Percentiles rank a stretch among this genome's conserved stretches.
Conservation (phyloP, 2,329 filamentous ascomycete genomes). For the Cladosporium sp. region DNA sequence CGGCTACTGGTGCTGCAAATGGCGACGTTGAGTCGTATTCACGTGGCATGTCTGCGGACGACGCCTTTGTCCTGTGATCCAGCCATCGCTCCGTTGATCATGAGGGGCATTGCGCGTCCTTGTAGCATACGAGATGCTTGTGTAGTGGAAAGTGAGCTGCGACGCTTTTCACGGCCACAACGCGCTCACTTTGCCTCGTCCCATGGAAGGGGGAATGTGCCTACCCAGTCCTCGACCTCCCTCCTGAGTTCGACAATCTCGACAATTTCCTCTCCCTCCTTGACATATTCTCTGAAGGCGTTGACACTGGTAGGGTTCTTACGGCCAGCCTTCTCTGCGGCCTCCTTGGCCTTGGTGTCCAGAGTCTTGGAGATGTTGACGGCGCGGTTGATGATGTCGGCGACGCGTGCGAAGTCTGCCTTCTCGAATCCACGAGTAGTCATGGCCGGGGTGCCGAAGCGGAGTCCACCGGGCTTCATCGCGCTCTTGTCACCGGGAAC, state of each 20-base stretch:
- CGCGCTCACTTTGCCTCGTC: slow-evolving; percentile 31
- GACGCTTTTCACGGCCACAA: background rate
- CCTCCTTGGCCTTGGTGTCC: slow-evolving; percentile 66
- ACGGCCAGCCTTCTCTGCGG: slow-evolving; percentile 62
- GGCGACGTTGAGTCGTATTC: slow-evolving; percentile 8
- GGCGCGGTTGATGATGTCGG: slow-evolving; percentile 78
- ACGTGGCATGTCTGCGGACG: background rate
- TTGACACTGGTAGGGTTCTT: slow-evolving; percentile 63
- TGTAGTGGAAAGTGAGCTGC: background rate
- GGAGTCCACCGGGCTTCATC: slow-evolving; percentile 84
- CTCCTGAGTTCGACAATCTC: slow-evolving; percentile 70
- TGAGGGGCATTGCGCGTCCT: background rate
- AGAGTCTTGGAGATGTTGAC: slow-evolving; percentile 74
- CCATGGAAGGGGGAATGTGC: slow-evolving; percentile 70
- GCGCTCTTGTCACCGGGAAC: slow-evolving; percentile 93
- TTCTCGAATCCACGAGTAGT: slow-evolving; percentile 90
- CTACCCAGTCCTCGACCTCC: slow-evolving; percentile 75
- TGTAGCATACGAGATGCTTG: background rate
- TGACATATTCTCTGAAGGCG: slow-evolving; percentile 64
- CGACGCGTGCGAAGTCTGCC: slow-evolving; percentile 81
- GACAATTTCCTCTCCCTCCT: slow-evolving; percentile 61
- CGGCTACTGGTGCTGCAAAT: background rate
- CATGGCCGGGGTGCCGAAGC: slow-evolving; percentile 96
- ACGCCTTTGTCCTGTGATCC: background rate
- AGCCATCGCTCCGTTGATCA: background rate